Conservation (phyloP, 176 grass and related monocot species). For the Tuctoria greenei region DNA sequence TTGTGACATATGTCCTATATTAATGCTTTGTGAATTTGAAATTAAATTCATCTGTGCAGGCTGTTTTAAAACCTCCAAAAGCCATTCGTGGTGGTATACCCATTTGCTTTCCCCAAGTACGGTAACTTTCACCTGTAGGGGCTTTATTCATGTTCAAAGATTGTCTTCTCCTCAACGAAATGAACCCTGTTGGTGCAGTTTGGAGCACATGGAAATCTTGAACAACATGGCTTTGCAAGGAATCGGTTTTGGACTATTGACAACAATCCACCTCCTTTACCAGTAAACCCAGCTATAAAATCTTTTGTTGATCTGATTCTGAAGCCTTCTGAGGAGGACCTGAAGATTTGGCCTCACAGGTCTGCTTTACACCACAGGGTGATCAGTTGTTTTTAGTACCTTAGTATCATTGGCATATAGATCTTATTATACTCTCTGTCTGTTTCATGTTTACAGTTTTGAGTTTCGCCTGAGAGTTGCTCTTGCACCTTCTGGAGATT, state of each 20-base stretch:
- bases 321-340: constrained; percentile 74
- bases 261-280: constrained; percentile 66
- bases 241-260: constrained; percentile 71
- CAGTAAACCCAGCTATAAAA: constrained; percentile 55
- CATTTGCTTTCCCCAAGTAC: constrained; percentile 96
- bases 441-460: constrained; percentile 54
- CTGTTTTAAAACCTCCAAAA: constrained; percentile 73
- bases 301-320: constrained; percentile 79
- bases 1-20: not conserved
- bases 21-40: too few species aligned
- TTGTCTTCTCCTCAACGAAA: too few species aligned
- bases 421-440: too few species aligned
- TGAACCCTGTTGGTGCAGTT: constrained; percentile 40
- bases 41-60: constrained; percentile 16
- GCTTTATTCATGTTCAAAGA: too few species aligned
- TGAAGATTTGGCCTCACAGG: constrained; percentile 90
- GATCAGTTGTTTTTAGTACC: too few species aligned
- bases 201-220: constrained; percentile 64
- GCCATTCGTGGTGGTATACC: constrained; percentile 86
- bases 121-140: not conserved
- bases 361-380: constrained; percentile 5
- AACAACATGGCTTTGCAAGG: constrained; percentile 84
- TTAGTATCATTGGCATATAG: too few species aligned
- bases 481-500: constrained; percentile 68
- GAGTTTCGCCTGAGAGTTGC: constrained; percentile 83